Percentiles rank a stretch among this genome's conserved stretches.
These are phyloP conservation scores for Rhizophora apiculata DNA, from an alignment of 345 rosid species.

Conservation along the genomic window DNA sequence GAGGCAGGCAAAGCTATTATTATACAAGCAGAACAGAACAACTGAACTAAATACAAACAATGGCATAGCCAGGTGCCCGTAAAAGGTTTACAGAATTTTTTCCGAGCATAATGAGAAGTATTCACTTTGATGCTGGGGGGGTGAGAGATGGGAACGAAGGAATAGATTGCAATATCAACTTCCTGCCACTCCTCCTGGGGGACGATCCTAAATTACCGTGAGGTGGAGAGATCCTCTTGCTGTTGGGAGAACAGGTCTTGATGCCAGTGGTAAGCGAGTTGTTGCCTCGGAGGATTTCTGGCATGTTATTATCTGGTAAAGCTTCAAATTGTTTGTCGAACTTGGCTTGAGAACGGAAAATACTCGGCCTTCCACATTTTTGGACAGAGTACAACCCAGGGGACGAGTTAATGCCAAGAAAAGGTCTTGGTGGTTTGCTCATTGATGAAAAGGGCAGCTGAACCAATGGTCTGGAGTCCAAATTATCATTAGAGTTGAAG, in stretches of 20 bases:
- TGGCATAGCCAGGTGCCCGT: slow-evolving; percentile 11
- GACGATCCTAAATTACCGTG: slow-evolving; percentile 52
- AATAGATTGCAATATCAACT: slow-evolving; percentile 81
- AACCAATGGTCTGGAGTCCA: slow-evolving; percentile 50
- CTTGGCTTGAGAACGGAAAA: slow-evolving; percentile 37
- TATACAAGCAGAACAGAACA: slow-evolving; percentile 21
- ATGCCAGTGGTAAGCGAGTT: slow-evolving; percentile 41
- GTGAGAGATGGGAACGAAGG: slow-evolving; percentile 97
- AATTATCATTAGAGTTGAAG: slow-evolving; percentile 13
- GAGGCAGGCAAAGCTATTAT: slow-evolving; percentile 26
- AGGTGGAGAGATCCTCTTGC: slow-evolving; percentile 97
- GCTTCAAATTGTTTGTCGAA: slow-evolving; percentile 48
- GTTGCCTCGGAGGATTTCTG: slow-evolving; percentile 54
- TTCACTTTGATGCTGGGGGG: slow-evolving; percentile 56
- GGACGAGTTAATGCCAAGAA: slow-evolving; percentile 49
- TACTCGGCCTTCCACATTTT: slow-evolving; percentile 43
- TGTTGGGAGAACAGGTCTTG: slow-evolving; percentile 78
- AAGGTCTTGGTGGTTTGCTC: slow-evolving; percentile 60
- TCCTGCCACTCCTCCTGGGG: slow-evolving; percentile 67
- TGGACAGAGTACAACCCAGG: slow-evolving; percentile 31
- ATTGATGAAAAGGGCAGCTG: slow-evolving; percentile 68
- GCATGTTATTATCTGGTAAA: slow-evolving; percentile 53
- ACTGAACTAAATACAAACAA: slow-evolving; percentile 13
- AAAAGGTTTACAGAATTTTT: slow-evolving; percentile 25
- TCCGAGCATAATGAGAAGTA: slow-evolving; percentile 10